A percentile compares a stretch with the other conserved stretches of the same genome.
phyloP scores from a whole-genome alignment of 2,329 filamentous ascomycete genomes.

The Thelonectria discophora region DNA sequence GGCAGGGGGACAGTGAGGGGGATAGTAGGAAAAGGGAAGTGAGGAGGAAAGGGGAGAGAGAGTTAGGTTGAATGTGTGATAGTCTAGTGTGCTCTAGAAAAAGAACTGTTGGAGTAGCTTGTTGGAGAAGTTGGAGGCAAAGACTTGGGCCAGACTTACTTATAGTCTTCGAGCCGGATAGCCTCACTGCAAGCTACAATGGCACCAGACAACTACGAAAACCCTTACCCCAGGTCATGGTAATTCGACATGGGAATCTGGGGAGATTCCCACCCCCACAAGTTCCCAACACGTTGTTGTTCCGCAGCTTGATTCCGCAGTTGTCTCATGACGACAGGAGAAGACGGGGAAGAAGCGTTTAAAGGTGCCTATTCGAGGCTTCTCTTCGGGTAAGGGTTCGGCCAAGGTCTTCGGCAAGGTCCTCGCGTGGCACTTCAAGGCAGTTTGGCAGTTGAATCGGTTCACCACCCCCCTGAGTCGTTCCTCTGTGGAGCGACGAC shows the following conservation, averaged over 20 bases:
- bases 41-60: not conserved
- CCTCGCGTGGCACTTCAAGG: conserved; percentile 1
- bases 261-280: conserved; percentile 19
- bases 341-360: conserved; percentile 9
- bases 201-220: not conserved
- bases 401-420: too few relatives aligned
- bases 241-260: conserved; percentile 24
- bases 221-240: conserved; percentile 25
- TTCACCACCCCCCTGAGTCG: conserved; percentile 11
- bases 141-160: conserved; percentile 13
- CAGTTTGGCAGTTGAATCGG: too few relatives aligned
- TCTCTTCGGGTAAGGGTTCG: too few relatives aligned
- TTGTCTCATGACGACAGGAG: conserved; percentile 17
- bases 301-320: not conserved
- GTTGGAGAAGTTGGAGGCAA: conserved; percentile 15
- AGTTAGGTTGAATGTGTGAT: not conserved
- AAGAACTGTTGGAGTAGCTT: conserved; percentile 2
- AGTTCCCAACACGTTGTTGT: conserved; percentile 11
- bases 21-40: not conserved
- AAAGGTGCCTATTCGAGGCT: conserved; percentile 31
- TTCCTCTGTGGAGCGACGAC: conserved; percentile 17
- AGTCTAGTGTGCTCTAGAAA: too few relatives aligned
- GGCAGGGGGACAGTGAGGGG: too few relatives aligned
- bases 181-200: too few relatives aligned
- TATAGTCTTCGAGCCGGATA: conserved; percentile 13